Base-by-base conservation (phyloP, 306 rosid species). In the Gleditsia sinensis region DNA sequence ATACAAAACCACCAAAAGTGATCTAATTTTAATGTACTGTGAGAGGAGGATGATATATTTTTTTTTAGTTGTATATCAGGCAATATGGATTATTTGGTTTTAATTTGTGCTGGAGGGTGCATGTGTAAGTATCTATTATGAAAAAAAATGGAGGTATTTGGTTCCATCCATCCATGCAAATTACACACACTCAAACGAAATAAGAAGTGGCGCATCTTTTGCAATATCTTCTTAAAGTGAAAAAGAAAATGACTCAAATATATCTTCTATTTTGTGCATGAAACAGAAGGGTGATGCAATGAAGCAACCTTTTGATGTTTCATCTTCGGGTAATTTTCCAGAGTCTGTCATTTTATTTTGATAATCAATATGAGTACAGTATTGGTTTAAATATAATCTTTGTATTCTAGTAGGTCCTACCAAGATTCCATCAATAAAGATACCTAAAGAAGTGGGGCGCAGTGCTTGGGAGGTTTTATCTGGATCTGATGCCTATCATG, bases 241-340 rank as follows among this genome's bases (percentile, higher is more conserved):
- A 76, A 57, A 77, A 11, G 42, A 42, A 32, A 77, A 19, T 62
- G 33, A 57, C 75, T 75, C 19, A 20, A 67, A 23, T 57, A 17
- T 39, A 27, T 64, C 23, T 62, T 55, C 24, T 66, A 30, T 76
- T 72, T 64, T 60, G 34, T 69, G 62, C 50, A 39, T 42, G 57
- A 67, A 24, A 63, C 78, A 82, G 89, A 50, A 75, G 71, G 81
- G 74, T 58, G 72, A 84, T 81, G 81, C 87, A 69, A 91, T 91
- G 97, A 89, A 82, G 85, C 93, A 81, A 59, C 78, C 81, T 69
- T 75, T 78, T 54, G 82, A 83, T 78, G 66, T 81, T 64, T 81
- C 88, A 11, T 76, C 82, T 56, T 80, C 67, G 12, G 97, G 97
- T 91, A 84, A 67, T 16, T 59, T 21, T 72, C 61, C 20, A 0